Evolutionary conservation across 441 rosid genomes (phyloP).

Genomic region (Flueggea neowawraea): DNA sequence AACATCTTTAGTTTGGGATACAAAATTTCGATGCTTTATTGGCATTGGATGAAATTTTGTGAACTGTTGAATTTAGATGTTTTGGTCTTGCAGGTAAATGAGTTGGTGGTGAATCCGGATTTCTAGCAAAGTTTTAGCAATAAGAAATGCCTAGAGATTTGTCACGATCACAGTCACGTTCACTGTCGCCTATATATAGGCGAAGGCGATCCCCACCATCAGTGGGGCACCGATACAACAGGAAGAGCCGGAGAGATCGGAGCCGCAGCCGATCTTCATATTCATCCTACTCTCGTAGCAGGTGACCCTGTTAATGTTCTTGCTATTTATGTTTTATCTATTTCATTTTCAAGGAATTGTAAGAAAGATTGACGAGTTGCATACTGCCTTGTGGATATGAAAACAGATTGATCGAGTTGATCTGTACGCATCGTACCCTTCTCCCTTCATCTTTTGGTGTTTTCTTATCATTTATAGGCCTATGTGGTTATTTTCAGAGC

Average conservation of each 20-base stretch:
- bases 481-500: background rate
- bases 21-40: too few species aligned
- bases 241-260: conserved; percentile 78
- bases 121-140: conserved; percentile 1
- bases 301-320: conserved; percentile 72
- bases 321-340: conserved; percentile 15
- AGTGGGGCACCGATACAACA: conserved; percentile 56
- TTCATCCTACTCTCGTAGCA: conserved; percentile 70
- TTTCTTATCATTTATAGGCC: background rate
- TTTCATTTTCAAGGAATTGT: conserved; percentile 23
- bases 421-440: conserved; percentile 28
- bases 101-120: too few species aligned
- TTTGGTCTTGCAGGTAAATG: too few species aligned
- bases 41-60: too few species aligned
- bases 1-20: too few species aligned
- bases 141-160: conserved; percentile 76
- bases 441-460: conserved; percentile 9
- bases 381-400: conserved; percentile 29
- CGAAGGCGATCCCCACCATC: conserved; percentile 76
- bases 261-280: conserved; percentile 84
- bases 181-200: conserved; percentile 56
- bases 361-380: conserved; percentile 37
- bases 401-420: conserved; percentile 26
- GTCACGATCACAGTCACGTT: conserved; percentile 63
- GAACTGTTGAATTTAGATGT: too few species aligned